A percentile compares a stretch with the other conserved stretches of the same genome.
phyloP scores from a whole-genome alignment of 352 stramenopile species.

The Phytopythium sindhum region DNA sequence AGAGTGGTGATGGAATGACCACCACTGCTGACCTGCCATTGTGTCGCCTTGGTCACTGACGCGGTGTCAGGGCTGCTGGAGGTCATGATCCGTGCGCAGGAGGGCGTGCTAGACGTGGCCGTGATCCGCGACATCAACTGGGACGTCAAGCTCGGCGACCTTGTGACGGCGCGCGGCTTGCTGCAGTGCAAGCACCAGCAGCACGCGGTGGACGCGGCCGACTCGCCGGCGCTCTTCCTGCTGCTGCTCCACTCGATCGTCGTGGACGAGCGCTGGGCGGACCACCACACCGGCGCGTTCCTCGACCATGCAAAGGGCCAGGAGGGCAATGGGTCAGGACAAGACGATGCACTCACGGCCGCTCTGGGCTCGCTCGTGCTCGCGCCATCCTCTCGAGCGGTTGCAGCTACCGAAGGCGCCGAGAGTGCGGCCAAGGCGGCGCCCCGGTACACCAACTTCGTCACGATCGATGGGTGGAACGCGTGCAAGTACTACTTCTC shows the following conservation, averaged over 20 bases:
- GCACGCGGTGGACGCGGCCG: constrained; percentile 4
- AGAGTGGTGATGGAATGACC: background rate
- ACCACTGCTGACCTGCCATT: background rate
- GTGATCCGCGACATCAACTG: constrained; percentile 75
- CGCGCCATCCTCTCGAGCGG: constrained; percentile 49
- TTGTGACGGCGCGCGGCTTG: constrained; percentile 39
- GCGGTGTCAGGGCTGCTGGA: constrained; percentile 53
- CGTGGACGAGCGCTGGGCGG: constrained; percentile 61
- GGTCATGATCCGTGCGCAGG: constrained; percentile 74
- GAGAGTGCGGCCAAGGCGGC: background rate
- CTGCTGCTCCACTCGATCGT: constrained; percentile 43
- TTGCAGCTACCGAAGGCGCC: background rate
- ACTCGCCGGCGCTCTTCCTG: constrained; percentile 31
- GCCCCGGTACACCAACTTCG: constrained; percentile 84
- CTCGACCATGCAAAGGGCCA: constrained; percentile 46
- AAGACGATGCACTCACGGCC: background rate
- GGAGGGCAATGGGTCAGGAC: background rate
- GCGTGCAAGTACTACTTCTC: constrained; percentile 88
- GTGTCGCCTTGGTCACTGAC: no score
- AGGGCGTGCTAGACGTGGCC: constrained; percentile 52
- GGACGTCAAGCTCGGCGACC: constrained; percentile 72
- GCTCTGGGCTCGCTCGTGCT: constrained; percentile 43
- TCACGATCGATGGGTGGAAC: constrained; percentile 74
- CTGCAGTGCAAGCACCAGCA: constrained; percentile 40
- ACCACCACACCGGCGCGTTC: constrained; percentile 37